phyloP scores from a whole-genome alignment of 805 yeast genomes.

The Lipomyces lipofer region DNA sequence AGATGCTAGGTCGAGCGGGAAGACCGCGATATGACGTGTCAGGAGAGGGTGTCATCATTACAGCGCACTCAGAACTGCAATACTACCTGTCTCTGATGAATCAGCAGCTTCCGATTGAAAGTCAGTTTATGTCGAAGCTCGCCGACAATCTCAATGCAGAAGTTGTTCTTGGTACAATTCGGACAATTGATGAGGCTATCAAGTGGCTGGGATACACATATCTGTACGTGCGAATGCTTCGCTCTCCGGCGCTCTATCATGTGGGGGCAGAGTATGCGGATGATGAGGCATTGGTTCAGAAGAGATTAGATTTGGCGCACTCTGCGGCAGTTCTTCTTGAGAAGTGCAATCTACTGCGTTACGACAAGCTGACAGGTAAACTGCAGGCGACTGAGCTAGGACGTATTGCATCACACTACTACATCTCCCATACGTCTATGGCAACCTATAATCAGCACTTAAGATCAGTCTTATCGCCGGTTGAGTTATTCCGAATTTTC shows the following conservation, averaged over 20 bases:
- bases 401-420: conserved; percentile 79
- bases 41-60: conserved; percentile 53
- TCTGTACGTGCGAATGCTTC: conserved; percentile 51
- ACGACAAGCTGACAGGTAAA: conserved; percentile 51
- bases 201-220: conserved; percentile 53
- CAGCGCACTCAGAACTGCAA: conserved; percentile 41
- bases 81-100: conserved; percentile 47
- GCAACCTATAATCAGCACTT: conserved; percentile 61
- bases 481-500: conserved; percentile 77
- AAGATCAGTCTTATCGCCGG: conserved; percentile 62
- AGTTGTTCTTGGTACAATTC: conserved; percentile 46
- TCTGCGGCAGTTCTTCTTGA: conserved; percentile 68
- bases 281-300: conserved; percentile 51
- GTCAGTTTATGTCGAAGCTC: conserved; percentile 38
- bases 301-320: conserved; percentile 68
- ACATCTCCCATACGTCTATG: conserved; percentile 75
- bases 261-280: conserved; percentile 65
- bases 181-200: conserved; percentile 44
- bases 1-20: conserved; percentile 48
- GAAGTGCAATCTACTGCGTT: conserved; percentile 58
- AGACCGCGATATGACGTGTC: conserved; percentile 57
- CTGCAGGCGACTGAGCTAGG: conserved; percentile 72
- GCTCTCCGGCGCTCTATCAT: conserved; percentile 70
- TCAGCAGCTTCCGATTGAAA: conserved; percentile 51
- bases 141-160: conserved; percentile 45